Percentiles rank a stretch among this genome's conserved stretches.
phyloP scores from a whole-genome alignment of 495 filamentous ascomycete genomes.

The Lepraria neglecta region DNA sequence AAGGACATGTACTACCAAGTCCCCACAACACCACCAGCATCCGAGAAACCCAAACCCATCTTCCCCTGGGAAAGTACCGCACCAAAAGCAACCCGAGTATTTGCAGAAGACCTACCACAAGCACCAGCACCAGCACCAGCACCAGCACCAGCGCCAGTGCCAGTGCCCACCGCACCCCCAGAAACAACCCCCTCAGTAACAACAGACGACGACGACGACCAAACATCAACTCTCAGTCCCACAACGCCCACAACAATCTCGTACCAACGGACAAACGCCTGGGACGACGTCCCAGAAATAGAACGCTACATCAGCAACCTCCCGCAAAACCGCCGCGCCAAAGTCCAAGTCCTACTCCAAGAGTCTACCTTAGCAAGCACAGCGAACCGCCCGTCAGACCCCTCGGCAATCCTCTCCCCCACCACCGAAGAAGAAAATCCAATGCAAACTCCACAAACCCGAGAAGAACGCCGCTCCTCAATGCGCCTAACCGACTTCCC shows the following conservation, averaged over 20 bases:
- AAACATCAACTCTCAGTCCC: slow-evolving; percentile 43
- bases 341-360: slow-evolving; percentile 48
- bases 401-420: slow-evolving; percentile 20
- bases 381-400: slow-evolving; percentile 17
- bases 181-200: slow-evolving; percentile 34
- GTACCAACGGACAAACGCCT: slow-evolving; percentile 70
- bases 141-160: too few species aligned
- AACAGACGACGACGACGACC: slow-evolving; percentile 32
- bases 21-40: slow-evolving; percentile 52
- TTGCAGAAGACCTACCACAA: slow-evolving; percentile 50
- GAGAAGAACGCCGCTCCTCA: slow-evolving; percentile 40
- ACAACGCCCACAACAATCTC: slow-evolving; percentile 40
- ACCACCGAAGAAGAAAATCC: slow-evolving; percentile 25
- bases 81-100: slow-evolving; percentile 65
- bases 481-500: slow-evolving; percentile 80
- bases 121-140: not conserved
- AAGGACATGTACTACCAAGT: slow-evolving; percentile 79
- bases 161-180: slow-evolving; percentile 18
- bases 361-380: slow-evolving; percentile 1
- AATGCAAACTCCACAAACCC: slow-evolving; percentile 1
- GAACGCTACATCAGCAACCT: slow-evolving; percentile 69
- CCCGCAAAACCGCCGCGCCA: slow-evolving; percentile 55
- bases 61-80: slow-evolving; percentile 80
- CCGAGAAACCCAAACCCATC: slow-evolving; percentile 51
- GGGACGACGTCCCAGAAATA: slow-evolving; percentile 82